A percentile compares a stretch with the other conserved stretches of the same genome.
These are phyloP conservation scores for Globisporangium abappressorium DNA, from an alignment of 352 stramenopile genomes.

Conservation along the genomic window DNA sequence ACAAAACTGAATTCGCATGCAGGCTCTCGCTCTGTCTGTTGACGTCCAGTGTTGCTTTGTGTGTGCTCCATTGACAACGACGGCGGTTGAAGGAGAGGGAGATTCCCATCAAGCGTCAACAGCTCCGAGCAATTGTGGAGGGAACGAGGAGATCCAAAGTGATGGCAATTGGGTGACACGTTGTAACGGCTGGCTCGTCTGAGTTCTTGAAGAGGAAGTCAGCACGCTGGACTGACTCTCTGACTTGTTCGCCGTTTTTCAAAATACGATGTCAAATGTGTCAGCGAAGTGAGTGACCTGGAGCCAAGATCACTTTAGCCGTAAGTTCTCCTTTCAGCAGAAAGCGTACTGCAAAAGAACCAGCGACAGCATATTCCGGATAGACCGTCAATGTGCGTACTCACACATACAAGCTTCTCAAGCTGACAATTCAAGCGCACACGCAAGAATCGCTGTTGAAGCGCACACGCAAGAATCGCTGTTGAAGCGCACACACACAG, in stretches of 20 bases:
- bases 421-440: background rate
- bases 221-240: background rate
- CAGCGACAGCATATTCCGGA: background rate
- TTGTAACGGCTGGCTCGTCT: slow-evolving; percentile 1
- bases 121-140: background rate
- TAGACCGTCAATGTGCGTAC: background rate
- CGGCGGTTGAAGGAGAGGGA: background rate
- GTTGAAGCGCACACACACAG: no score
- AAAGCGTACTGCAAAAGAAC: background rate
- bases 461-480: no score
- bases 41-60: background rate
- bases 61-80: background rate
- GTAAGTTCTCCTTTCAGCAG: background rate
- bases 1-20: background rate
- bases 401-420: background rate
- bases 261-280: background rate
- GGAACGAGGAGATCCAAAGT: background rate
- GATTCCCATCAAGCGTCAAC: background rate
- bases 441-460: no score
- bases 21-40: background rate
- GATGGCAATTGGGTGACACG: background rate
- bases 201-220: background rate
- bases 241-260: background rate
- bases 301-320: background rate
- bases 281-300: background rate